Percentiles rank a stretch among this genome's conserved stretches.
phyloP scores from a whole-genome alignment of 75 land plant species.

The Selaginella tamariscina region DNA sequence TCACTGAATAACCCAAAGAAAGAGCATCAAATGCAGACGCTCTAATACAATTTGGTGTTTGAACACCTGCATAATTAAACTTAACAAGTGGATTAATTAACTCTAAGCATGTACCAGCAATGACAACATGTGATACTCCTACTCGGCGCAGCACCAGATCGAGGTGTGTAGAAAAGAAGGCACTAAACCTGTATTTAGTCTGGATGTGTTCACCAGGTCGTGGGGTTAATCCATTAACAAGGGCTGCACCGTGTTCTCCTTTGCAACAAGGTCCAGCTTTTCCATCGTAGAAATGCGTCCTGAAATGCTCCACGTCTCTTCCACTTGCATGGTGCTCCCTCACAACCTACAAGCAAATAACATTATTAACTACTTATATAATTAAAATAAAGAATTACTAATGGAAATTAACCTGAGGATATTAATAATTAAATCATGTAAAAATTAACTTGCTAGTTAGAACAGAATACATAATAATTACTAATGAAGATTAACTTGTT shows the following conservation, averaged over 20 bases:
- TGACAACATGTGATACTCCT: conserved; percentile 41
- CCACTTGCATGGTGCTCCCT: conserved; percentile 74
- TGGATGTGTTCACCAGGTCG: conserved; percentile 53
- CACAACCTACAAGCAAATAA: conserved; percentile 70
- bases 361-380: no score
- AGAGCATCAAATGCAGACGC: conserved; percentile 85
- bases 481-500: no score
- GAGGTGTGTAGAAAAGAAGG: conserved; percentile 66
- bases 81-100: not conserved
- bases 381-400: no score
- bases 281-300: conserved; percentile 48
- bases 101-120: conserved; percentile 42
- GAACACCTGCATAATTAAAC: conserved; percentile 43
- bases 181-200: conserved; percentile 75
- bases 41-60: conserved; percentile 79
- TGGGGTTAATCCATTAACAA: conserved; percentile 59
- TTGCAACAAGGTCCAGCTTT: conserved; percentile 45
- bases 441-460: no score
- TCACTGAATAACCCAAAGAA: conserved; percentile 49
- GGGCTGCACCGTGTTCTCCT: conserved; percentile 55
- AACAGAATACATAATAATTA: no score
- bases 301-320: conserved; percentile 77
- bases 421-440: no score
- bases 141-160: conserved; percentile 44
- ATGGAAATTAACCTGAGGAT: no score